Evolutionary conservation across 2,329 filamentous ascomycete species (phyloP).

Genomic region (Nothophaeocryptopus gaeumannii): DNA sequence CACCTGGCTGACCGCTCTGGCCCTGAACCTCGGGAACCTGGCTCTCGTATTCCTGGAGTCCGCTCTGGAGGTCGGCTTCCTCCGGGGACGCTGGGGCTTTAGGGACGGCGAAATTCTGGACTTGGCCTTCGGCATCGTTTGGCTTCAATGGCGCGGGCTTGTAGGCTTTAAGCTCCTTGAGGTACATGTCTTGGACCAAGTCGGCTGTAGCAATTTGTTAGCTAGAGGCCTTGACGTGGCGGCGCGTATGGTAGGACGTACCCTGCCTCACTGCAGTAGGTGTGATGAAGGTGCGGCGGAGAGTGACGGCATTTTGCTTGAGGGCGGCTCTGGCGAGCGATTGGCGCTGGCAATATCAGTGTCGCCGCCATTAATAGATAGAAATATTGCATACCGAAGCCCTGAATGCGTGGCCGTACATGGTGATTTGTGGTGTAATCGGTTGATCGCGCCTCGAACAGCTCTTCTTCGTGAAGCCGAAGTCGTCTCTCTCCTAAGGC

Average conservation of each 20-base stretch:
- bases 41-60: constrained; percentile 89
- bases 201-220: constrained; percentile 62
- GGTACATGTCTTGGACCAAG: constrained; percentile 95
- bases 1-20: constrained; percentile 62
- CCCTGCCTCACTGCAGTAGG: constrained; percentile 61
- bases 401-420: constrained; percentile 62
- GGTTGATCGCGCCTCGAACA: constrained; percentile 1
- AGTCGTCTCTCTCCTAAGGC: no score
- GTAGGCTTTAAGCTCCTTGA: constrained; percentile 93
- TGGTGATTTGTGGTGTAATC: constrained; percentile 30
- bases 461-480: neutral
- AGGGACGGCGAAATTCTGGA: constrained; percentile 80
- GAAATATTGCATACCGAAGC: constrained; percentile 50
- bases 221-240: neutral
- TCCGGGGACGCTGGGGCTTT: constrained; percentile 84
- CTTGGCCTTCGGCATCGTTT: constrained; percentile 82
- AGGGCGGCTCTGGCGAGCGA: constrained; percentile 59
- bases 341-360: constrained; percentile 52
- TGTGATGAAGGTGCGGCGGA: constrained; percentile 63
- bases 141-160: constrained; percentile 82
- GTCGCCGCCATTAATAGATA: constrained; percentile 27
- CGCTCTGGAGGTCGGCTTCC: constrained; percentile 87
- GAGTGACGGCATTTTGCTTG: constrained; percentile 53
- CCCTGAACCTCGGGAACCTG: constrained; percentile 95
- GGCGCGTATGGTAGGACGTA: constrained; percentile 38